Evolutionary conservation across 2,329 filamentous ascomycete genomes (phyloP), one percentile per base, ranked within the genome.

Genomic region (Nothomitra cinnamomea): DNA sequence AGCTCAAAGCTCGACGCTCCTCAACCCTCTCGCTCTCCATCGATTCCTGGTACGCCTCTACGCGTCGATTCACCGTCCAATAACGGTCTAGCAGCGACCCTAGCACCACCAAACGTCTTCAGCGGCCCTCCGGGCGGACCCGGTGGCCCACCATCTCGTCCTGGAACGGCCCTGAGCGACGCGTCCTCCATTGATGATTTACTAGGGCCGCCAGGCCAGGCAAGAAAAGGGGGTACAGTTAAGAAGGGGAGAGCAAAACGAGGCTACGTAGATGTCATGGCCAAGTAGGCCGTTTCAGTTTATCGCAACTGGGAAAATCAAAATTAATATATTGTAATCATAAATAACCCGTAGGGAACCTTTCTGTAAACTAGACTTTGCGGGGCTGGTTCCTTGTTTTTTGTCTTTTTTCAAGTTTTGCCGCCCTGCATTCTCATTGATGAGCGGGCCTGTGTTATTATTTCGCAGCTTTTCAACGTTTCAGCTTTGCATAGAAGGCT

Each of bases 231-330:
- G 1, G 68, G 64, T 61, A 71, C 74, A 3, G 75, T 74, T 63
- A 63, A 66, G 12, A 66, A 69, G 58, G 85, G 79, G 66, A 87
- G 84, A 66, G 73, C 78, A 61, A 87, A 87, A 72, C 95, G 88
- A 73, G 80, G 83, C 25, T 98, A 98, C 72, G 82, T 98, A 28
- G 92, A 98, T 75, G 87, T 98, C 56, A 95, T 96, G 88, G 85
- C 84, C 8, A 82, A 86, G 17, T 53, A 50, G 21, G 57, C n/a
- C 24, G 5, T 41, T 10, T 32, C 28, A 32, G 10, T 32, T 32
- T 32, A 32, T 32, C 28, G 28, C 28, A 32, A 10, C 28, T 10
- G 10, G 28, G 28, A 4, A 10, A 5, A 32, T 10, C 28, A 5
- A 4, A 32, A 5, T 32, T 32, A 32, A 32, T 32, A 32, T 32